These are phyloP conservation scores for Ogataea trehaloabstinens DNA, from an alignment of 805 yeast genomes.

Conservation along the genomic window DNA sequence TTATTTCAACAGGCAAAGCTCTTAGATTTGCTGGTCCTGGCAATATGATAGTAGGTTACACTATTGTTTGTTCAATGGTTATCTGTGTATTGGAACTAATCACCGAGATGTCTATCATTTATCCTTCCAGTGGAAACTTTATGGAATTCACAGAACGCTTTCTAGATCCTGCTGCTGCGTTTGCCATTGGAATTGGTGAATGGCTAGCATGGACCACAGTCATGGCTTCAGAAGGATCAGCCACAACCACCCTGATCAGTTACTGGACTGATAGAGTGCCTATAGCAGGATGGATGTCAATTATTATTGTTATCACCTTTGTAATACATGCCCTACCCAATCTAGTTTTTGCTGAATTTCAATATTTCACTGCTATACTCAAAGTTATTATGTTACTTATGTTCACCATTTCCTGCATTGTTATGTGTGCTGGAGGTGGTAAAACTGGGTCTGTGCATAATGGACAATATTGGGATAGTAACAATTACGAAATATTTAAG, in stretches of 20 bases:
- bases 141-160: slow-evolving; percentile 11
- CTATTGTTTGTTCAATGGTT: slow-evolving; percentile 11
- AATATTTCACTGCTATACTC: slow-evolving; percentile 7
- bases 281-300: slow-evolving; percentile 12
- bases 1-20: slow-evolving; percentile 11
- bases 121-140: slow-evolving; percentile 13
- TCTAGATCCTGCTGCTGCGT: slow-evolving; percentile 12
- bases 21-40: slow-evolving; percentile 11
- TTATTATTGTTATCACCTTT: slow-evolving; percentile 10
- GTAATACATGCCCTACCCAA: slow-evolving; percentile 10
- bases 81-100: slow-evolving; percentile 11
- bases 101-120: slow-evolving; percentile 11
- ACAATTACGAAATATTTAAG: slow-evolving; percentile 9
- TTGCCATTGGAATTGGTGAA: slow-evolving; percentile 12
- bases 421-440: slow-evolving; percentile 14
- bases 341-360: slow-evolving; percentile 12
- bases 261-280: slow-evolving; percentile 13
- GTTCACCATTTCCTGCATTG: slow-evolving; percentile 9
- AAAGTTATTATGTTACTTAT: slow-evolving; percentile 10
- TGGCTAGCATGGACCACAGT: slow-evolving; percentile 15
- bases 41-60: slow-evolving; percentile 12
- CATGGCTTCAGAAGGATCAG: slow-evolving; percentile 14
- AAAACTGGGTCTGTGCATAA: slow-evolving; percentile 10
- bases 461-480: slow-evolving; percentile 11
- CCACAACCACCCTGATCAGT: slow-evolving; percentile 9